Base-by-base conservation (phyloP, 78 protist genomes). In the Protostelium mycophagum region DNA sequence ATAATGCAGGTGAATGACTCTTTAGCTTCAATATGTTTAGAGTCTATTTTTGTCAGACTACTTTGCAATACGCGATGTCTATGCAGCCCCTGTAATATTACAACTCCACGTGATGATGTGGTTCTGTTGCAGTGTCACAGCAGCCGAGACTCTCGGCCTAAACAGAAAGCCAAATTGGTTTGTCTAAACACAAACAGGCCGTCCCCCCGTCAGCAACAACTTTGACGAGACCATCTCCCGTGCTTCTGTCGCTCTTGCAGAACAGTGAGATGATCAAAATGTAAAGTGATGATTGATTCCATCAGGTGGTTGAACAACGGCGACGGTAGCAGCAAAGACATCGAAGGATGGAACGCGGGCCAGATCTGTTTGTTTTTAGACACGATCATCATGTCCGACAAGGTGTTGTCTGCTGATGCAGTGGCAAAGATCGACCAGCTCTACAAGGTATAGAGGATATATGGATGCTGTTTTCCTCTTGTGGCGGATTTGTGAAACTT, bases 1-100 rank as follows among this genome's bases (percentile, higher is more conserved):
- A 86, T 37, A 63, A 83, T 34, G 94, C 97, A 36, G 97, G 97
- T 83, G 73, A 51, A 16, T 25, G 73, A 16, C n/a, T n/a, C n/a
- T n/a, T n/a, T n/a, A n/a, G n/a, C n/a, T n/a, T n/a, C n/a, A n/a
- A n/a, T n/a, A n/a, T n/a, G n/a, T n/a, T n/a, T n/a, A n/a, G n/a
- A n/a, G n/a, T n/a, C n/a, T n/a, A n/a, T n/a, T n/a, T n/a, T n/a
- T n/a, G n/a, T n/a, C n/a, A n/a, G n/a, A n/a, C n/a, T n/a, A n/a
- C n/a, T n/a, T n/a, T n/a, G n/a, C n/a, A n/a, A n/a, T n/a, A n/a
- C n/a, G n/a, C n/a, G n/a, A n/a, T n/a, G n/a, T n/a, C n/a, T n/a
- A 88, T 92, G 94, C 97, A 94, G 91, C 38, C 51, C 85, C 84
- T 83, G 0, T 90, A 73, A 86, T 85, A 63, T 34, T 0, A 28